Evolutionary conservation across 139 green algal genomes (phyloP), one percentile per base, ranked within the genome.

Genomic region (Eudorina sp.): DNA sequence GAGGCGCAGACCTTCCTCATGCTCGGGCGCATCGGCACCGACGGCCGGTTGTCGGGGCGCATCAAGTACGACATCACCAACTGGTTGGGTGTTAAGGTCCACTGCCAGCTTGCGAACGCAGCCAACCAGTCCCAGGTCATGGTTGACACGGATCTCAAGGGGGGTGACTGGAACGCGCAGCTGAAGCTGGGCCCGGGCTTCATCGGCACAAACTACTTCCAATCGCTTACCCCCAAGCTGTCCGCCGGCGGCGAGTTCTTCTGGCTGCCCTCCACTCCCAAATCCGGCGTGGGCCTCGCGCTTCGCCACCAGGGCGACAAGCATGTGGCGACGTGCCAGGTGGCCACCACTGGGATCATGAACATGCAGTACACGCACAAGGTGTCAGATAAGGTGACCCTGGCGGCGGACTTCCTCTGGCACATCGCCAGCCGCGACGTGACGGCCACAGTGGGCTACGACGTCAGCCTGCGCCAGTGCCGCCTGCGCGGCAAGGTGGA

Each of bases 181-280:
- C 19, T 99, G 51, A 99, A 99, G 93, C 76, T 97, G n/a, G 98
- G 98, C 60, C 96, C 94, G n/a, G 91, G 94, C 46, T 99, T 99
- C 92, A 96, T 97, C 91, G 95, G 95, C 0, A 62, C 96, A 16
- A 99, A 99, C 92, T 99, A 99, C 90, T 96, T 99, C 83, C 97
- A 99, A 94, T 98, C 94, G 46, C 92, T 99, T 62, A 99, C 97
- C 0, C 96, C 94, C 21, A 92, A 88, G 23, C 88, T 99, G 43
- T 77, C 89, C 94, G 83, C 89, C 88, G 48, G 92, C 94, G 86
- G 97, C 93, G 98, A 99, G 92, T 94, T 97, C 55, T 99, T 99
- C 90, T 99, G 93, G 85, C 94, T 99, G 73, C 94, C 94, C 16
- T 89, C 94, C 78, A 96, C 98, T 89, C 83, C 95, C 45, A 97